Conservation (phyloP, 768 basidiomycete genomes). For the Podaxis pistillaris region DNA sequence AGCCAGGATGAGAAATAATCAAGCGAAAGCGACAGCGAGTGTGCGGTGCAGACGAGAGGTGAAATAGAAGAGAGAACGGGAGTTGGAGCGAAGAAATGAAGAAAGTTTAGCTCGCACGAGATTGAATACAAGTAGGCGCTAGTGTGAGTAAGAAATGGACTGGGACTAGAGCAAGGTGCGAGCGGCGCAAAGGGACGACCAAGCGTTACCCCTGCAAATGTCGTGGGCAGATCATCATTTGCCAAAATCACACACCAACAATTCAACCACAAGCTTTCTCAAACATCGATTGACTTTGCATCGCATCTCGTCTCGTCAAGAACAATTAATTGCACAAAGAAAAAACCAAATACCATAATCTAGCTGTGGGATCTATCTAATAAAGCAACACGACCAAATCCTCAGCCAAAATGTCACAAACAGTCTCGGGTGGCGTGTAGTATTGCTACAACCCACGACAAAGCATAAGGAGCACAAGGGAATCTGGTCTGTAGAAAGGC, state of each 20-base stretch:
- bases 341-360: conserved; percentile 8
- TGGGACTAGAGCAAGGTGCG: background rate
- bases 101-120: conserved; percentile 1
- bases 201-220: background rate
- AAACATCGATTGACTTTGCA: background rate
- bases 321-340: background rate
- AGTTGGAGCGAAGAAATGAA: background rate
- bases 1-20: conserved; percentile 51
- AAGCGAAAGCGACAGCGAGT: background rate
- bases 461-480: conserved; percentile 20
- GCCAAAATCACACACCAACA: background rate
- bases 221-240: conserved; percentile 13
- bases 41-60: background rate
- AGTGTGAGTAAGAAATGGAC: background rate
- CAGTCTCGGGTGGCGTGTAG: background rate
- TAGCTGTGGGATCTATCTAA: conserved; percentile 3
- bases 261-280: background rate
- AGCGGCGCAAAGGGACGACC: background rate
- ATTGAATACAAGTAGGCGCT: conserved; percentile 7
- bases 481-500: conserved; percentile 13
- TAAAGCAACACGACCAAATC: conserved; percentile 5
- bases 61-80: background rate
- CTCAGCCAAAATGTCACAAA: conserved; percentile 6
- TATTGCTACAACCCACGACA: conserved; percentile 35
- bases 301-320: background rate